phyloP scores from a whole-genome alignment of 2,329 filamentous ascomycete genomes.

The Epichloe uncinata region DNA sequence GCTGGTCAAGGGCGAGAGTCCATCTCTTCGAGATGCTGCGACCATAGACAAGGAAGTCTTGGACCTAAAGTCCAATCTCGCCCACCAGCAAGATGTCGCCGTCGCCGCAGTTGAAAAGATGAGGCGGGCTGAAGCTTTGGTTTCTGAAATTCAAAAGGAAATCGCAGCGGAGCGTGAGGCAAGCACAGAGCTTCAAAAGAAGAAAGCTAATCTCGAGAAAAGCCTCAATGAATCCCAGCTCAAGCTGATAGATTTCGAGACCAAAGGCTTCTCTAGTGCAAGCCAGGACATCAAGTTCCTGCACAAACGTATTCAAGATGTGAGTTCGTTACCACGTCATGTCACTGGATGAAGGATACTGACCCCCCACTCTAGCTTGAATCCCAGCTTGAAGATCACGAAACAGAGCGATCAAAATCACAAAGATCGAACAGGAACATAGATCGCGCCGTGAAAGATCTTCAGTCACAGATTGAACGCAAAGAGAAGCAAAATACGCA shows the following conservation, averaged over 20 bases:
- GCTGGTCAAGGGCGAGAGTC: conserved; percentile 70
- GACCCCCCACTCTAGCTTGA: conserved; percentile 52
- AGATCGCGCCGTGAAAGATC: conserved; percentile 85
- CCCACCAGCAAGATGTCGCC: conserved; percentile 87
- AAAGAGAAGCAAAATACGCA: conserved; percentile 78
- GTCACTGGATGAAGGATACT: conserved; percentile 14
- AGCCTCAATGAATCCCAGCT: conserved; percentile 81
- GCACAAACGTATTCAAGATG: conserved; percentile 89
- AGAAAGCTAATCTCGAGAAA: conserved; percentile 84
- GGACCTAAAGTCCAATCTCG: conserved; percentile 75
- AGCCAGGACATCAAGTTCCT: conserved; percentile 93
- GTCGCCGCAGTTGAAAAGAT: conserved; percentile 92
- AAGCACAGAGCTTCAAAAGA: conserved; percentile 69
- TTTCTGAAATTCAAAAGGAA: conserved; percentile 84
- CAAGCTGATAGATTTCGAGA: conserved; percentile 82
- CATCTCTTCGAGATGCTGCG: conserved; percentile 79
- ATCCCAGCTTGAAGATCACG: conserved; percentile 69
- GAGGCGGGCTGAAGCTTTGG: conserved; percentile 79
- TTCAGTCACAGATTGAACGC: conserved; percentile 83
- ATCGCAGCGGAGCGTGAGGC: conserved; percentile 74
- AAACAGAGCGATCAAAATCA: conserved; percentile 64
- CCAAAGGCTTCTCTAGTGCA: conserved; percentile 87
- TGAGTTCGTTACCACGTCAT: conserved; percentile 31
- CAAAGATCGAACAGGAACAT: conserved; percentile 83
- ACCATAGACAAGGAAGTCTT: conserved; percentile 79